Percentiles rank a stretch among this genome's conserved stretches.
These are phyloP conservation scores for Quercus rubra DNA, from an alignment of 306 rosid genomes.

Conservation along the genomic window DNA sequence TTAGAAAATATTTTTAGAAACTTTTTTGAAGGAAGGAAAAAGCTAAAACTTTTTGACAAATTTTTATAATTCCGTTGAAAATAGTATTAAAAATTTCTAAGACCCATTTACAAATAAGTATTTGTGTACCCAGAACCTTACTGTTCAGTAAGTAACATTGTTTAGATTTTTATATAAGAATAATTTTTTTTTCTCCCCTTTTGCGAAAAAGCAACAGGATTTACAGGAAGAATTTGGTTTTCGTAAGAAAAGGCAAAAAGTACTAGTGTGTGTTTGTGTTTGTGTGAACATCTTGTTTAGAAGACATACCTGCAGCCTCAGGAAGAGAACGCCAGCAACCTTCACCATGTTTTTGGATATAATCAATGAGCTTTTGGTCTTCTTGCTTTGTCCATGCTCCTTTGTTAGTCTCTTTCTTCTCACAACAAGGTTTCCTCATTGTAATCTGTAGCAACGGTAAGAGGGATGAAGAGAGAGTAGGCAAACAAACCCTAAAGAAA, in stretches of 20 bases:
- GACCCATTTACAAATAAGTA: too few relatives aligned
- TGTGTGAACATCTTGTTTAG: neutral
- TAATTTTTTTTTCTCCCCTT: too few relatives aligned
- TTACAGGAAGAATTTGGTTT: too few relatives aligned
- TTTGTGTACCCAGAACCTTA: too few relatives aligned
- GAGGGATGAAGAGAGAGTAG: neutral
- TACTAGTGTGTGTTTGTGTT: neutral
- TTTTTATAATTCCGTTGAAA: too few relatives aligned
- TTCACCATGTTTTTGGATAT: conserved; percentile 38
- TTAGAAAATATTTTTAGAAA: too few relatives aligned
- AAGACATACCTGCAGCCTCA: conserved; percentile 38
- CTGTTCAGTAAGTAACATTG: too few relatives aligned
- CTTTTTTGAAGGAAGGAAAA: neutral
- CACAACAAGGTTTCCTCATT: conserved; percentile 15
- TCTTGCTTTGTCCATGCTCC: conserved; percentile 52
- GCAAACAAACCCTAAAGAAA: neutral
- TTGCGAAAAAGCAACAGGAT: too few relatives aligned
- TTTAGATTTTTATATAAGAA: too few relatives aligned
- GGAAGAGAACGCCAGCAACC: conserved; percentile 44
- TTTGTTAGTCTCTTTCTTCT: conserved; percentile 28
- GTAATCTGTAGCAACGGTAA: neutral
- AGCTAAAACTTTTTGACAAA: neutral
- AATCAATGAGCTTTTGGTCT: conserved; percentile 45
- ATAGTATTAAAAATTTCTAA: too few relatives aligned
- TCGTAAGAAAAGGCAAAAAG: neutral